These are phyloP conservation scores for Geotrichum phurueaensis DNA, from an alignment of 1,139 yeast genomes.

Conservation along the genomic window DNA sequence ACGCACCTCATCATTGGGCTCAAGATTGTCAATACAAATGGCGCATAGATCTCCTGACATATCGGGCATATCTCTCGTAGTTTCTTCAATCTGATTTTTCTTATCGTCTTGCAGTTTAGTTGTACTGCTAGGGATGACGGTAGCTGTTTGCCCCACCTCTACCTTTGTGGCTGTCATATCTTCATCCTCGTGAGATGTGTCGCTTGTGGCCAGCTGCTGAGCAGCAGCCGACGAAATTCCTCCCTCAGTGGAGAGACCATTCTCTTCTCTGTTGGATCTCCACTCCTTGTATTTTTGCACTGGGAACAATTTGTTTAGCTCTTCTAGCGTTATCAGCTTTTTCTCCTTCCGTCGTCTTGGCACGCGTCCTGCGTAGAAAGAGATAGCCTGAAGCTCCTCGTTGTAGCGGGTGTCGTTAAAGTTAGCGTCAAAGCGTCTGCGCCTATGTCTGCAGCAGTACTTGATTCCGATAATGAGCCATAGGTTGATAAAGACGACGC, in stretches of 20 bases:
- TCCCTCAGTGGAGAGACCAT: slow-evolving; percentile 25
- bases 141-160: not conserved
- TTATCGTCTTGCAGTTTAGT: not conserved
- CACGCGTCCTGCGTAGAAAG: not conserved
- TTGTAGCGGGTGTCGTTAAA: not conserved
- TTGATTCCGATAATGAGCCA: slow-evolving; percentile 37
- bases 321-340: slow-evolving; percentile 45
- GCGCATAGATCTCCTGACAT: slow-evolving; percentile 64
- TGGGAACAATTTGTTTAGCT: slow-evolving; percentile 64
- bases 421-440: slow-evolving; percentile 7
- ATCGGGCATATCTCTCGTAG: not conserved
- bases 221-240: slow-evolving; percentile 23
- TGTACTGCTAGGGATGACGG: not conserved
- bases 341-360: slow-evolving; percentile 21
- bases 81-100: not conserved
- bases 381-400: slow-evolving; percentile 3
- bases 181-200: not conserved
- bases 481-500: slow-evolving; percentile 36
- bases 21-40: slow-evolving; percentile 65
- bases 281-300: slow-evolving; percentile 45
- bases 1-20: slow-evolving; percentile 59
- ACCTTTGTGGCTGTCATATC: not conserved
- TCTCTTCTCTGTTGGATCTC: slow-evolving; percentile 17
- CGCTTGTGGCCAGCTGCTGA: not conserved
- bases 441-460: slow-evolving; percentile 33